phyloP scores from a whole-genome alignment of 2,329 filamentous ascomycete genomes.

The Sclerotinia sclerotiorum region DNA sequence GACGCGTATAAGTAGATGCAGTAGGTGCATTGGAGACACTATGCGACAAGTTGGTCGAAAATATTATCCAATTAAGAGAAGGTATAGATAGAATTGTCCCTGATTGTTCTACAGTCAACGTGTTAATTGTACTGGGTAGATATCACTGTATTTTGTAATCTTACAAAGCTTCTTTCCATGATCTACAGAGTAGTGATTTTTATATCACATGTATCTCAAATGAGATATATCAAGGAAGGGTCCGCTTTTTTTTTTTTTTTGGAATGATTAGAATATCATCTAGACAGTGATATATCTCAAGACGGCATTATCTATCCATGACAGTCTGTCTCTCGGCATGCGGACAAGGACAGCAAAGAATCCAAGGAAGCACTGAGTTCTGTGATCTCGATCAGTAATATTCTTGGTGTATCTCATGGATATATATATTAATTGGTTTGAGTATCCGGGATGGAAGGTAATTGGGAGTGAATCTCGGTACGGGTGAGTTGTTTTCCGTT shows the following conservation, averaged over 20 bases:
- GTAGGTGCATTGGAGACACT: not conserved
- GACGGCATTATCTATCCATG: not conserved
- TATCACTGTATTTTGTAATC: too few relatives aligned
- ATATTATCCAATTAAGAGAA: not conserved
- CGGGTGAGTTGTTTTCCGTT: constrained; percentile 3
- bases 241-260: not conserved
- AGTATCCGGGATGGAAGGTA: not conserved
- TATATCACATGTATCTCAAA: not conserved
- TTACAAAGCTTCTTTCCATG: not conserved
- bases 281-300: not conserved
- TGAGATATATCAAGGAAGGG: not conserved
- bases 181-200: not conserved
- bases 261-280: not conserved
- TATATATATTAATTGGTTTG: not conserved
- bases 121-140: not conserved
- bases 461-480: not conserved
- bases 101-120: not conserved
- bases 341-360: not conserved
- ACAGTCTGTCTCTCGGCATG: not conserved
- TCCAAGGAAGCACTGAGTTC: not conserved
- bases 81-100: not conserved
- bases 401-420: not conserved
- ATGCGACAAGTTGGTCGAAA: not conserved
- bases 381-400: not conserved
- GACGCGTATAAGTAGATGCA: too few relatives aligned